Conservation (phyloP, 306 rosid species). For the Gillenia trifoliata region DNA sequence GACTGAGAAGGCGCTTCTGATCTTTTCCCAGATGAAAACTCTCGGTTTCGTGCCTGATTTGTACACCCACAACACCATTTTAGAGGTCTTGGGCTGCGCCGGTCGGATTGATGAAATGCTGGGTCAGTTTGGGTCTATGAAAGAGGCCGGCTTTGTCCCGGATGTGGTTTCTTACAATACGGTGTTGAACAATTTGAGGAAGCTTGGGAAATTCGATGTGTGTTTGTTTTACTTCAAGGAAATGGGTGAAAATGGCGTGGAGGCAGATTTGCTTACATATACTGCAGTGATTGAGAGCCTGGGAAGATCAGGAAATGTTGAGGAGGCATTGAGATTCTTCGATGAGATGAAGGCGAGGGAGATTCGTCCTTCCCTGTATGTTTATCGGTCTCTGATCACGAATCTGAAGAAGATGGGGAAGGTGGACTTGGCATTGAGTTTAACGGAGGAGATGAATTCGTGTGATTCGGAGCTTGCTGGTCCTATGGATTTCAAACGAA, state of each 20-base stretch:
- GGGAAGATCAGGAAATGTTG: constrained; percentile 68
- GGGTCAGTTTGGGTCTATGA: constrained; percentile 45
- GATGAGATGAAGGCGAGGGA: constrained; percentile 58
- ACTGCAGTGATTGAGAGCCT: constrained; percentile 56
- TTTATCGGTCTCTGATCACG: constrained; percentile 47
- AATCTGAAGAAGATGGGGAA: constrained; percentile 56
- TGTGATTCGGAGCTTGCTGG: constrained; percentile 41
- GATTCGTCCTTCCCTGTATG: constrained; percentile 52
- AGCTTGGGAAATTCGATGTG: constrained; percentile 62
- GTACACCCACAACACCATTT: constrained; percentile 61
- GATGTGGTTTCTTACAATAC: constrained; percentile 71
- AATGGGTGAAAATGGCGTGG: constrained; percentile 54
- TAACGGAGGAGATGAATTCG: constrained; percentile 62
- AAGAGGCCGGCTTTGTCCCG: constrained; percentile 47
- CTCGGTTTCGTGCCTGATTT: constrained; percentile 39
- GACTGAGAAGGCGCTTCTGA: constrained; percentile 56
- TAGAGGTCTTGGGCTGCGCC: constrained; percentile 60
- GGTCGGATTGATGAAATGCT: constrained; percentile 58
- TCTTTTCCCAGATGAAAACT: constrained; percentile 52
- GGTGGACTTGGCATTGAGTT: constrained; percentile 50
- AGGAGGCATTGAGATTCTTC: constrained; percentile 55
- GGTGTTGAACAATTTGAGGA: constrained; percentile 54
- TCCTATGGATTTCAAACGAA: constrained; percentile 46
- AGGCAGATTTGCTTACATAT: constrained; percentile 73
- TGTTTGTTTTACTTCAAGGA: constrained; percentile 52